Evolutionary conservation across 2,329 filamentous ascomycete genomes (phyloP), one percentile per base, ranked within the genome.

Genomic region (Trichophyton benhamiae): DNA sequence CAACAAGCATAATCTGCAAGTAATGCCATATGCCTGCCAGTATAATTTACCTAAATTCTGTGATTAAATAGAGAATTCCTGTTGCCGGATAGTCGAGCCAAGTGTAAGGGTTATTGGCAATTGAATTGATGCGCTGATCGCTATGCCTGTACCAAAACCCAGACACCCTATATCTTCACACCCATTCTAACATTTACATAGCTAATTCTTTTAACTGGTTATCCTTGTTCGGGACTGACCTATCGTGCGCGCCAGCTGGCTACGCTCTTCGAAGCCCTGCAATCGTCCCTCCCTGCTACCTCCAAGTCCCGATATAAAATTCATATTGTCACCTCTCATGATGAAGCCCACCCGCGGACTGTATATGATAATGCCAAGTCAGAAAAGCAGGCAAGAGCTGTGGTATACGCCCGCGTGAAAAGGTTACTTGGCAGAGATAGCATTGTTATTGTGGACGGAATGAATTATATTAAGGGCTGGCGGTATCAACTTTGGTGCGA

Each of bases 401-500:
- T 83, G 20, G 79, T 83, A 63, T 83, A 82, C 66, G 82, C 82
- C 9, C 82, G 83, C 63, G 79, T 85, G 62, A 86, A 85, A 72
- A 77, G 84, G 38, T 73, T 77, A 22, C 72, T 87, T 53, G 77
- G 77, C 17, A 77, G 77, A 58, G 81, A 85, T 69, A 80, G 78
- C 57, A 80, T 87, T 62, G 82, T 86, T 49, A 81, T 87, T 58
- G 79, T 83, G 1, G 83, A 87, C 71, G 81, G 81, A 36, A 77
- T 85, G 74, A 86, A 87, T 70, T 86, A 87, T 71, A 87, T 87
- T 74, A 87, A 87, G 71, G 84, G 83, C 20, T 86, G 82, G 71
- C 77, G 83, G 44, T 87, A 87, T 68, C 84, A 87, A 72, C 72
- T 87, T 49, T 86, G 83, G 77, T 87, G 83, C 68, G 83, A 87